Conservation (phyloP, 257 asterid species). For the Mentha longifolia region DNA sequence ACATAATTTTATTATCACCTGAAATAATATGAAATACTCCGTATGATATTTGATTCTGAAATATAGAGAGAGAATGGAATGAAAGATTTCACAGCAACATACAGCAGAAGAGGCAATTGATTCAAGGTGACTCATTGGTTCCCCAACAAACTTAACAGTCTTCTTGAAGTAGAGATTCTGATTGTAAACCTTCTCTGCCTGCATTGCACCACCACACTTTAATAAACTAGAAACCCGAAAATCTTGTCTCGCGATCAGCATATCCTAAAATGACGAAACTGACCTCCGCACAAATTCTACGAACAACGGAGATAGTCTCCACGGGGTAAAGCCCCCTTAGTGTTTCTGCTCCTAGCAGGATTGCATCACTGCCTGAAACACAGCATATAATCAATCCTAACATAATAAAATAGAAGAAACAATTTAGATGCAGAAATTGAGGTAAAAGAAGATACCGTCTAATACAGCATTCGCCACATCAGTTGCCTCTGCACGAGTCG, state of each 20-base stretch:
- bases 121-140: slow-evolving; percentile 89
- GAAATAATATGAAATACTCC: no score
- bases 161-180: slow-evolving; percentile 81
- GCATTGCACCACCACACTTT: slow-evolving; percentile 34
- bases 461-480: no score
- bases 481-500: slow-evolving; percentile 99
- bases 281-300: slow-evolving; percentile 74
- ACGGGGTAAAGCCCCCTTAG: slow-evolving; percentile 59
- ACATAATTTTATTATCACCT: no score
- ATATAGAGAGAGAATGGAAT: background rate
- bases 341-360: slow-evolving; percentile 68
- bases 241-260: no score
- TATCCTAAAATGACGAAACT: background rate
- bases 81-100: slow-evolving; percentile 14
- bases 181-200: slow-evolving; percentile 90
- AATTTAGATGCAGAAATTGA: no score
- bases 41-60: background rate
- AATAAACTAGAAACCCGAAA: background rate
- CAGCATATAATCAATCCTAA: no score
- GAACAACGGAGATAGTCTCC: slow-evolving; percentile 70
- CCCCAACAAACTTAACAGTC: slow-evolving; percentile 73
- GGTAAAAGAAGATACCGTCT: slow-evolving; percentile 56
- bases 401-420: background rate
- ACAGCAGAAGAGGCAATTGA: slow-evolving; percentile 92
- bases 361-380: slow-evolving; percentile 60